Conservation (phyloP, 2,329 filamentous ascomycete genomes). For the Immersiporthe knoxdaviesiana region DNA sequence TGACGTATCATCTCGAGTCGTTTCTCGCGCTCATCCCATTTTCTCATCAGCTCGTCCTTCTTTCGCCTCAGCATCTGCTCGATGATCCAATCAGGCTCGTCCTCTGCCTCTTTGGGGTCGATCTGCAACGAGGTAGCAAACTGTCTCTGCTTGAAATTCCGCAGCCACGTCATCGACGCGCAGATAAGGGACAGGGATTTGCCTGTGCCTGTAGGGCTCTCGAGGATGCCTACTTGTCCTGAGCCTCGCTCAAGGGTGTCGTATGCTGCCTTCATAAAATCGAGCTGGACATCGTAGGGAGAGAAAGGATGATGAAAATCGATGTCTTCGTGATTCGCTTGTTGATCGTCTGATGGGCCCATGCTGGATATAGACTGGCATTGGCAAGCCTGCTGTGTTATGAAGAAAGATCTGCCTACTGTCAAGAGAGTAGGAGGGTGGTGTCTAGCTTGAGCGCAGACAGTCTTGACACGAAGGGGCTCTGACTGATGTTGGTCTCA, state of each 20-base stretch:
- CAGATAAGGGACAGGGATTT: conserved; percentile 94
- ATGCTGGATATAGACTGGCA: conserved; percentile 3
- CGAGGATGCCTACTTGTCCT: conserved; percentile 83
- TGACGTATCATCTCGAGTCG: conserved; percentile 68
- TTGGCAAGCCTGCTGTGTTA: neutral
- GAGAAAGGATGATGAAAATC: conserved; percentile 87
- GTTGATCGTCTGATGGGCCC: conserved; percentile 6
- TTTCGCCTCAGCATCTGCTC: conserved; percentile 74
- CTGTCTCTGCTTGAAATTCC: conserved; percentile 70
- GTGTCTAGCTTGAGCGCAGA: neutral
- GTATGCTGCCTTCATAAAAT: conserved; percentile 87
- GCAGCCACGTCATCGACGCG: conserved; percentile 87
- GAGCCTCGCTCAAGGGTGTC: conserved; percentile 70
- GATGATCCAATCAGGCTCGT: conserved; percentile 84
- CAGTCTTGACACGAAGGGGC: neutral
- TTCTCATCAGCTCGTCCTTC: conserved; percentile 65
- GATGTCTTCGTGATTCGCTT: conserved; percentile 37
- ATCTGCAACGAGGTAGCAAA: conserved; percentile 57
- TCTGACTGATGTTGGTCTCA: neutral
- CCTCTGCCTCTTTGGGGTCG: conserved; percentile 52
- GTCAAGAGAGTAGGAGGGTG: too few relatives aligned
- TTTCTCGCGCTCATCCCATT: conserved; percentile 74
- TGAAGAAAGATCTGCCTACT: neutral
- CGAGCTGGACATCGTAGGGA: conserved; percentile 83
- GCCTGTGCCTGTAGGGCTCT: conserved; percentile 87